Evolutionary conservation across 371 early-diverging fungal species (phyloP), one percentile per base, ranked within the genome.

Genomic region (Mucor irregularis): DNA sequence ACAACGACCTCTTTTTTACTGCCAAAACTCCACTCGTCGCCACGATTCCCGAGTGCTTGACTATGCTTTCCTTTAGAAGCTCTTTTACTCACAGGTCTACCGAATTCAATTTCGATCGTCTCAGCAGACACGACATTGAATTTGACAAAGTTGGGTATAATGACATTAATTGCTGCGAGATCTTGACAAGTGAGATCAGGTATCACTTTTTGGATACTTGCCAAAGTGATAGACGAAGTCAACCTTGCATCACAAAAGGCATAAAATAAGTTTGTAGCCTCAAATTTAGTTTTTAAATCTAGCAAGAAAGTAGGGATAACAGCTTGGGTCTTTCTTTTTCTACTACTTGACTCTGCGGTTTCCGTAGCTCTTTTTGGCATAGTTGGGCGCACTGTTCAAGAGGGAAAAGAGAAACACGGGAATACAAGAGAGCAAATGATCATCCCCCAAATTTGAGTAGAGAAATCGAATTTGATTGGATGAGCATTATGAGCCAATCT

Each of bases 221-320:
- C 38, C n/a, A 69, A 51, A n/a, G 73, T 76, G 4, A 76, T 35
- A 14, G 59, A 48, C 3, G 64, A 58, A 0, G 64, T 60, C 9
- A 73, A 44, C 3, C 61, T 61, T 9, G 76, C 76, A 48, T 68
- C 63, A 33, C 73, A 76, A 39, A 76, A 76, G 9, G 71, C 66
- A 58, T 64, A 76, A 53, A 73, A 68, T 0, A 71, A 43, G 26
- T 70, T 73, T 5, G 71, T 26, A 3, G 34, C 29, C 17, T 57
- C 42, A 58, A 76, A 76, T 7, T 44, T 52, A 8, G 16, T 24
- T 26, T 52, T n/a, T 17, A 55, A n/a, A 9, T 72, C 66, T 19
- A 54, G 16, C 5, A 42, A 13, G 13, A 5, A 34, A 11, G 35
- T 4, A 5, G 35, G 22, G n/a, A n/a, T n/a, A n/a, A n/a, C n/a